These are phyloP conservation scores for Candida qinlingensis DNA, from an alignment of 805 yeast species.

Conservation along the genomic window DNA sequence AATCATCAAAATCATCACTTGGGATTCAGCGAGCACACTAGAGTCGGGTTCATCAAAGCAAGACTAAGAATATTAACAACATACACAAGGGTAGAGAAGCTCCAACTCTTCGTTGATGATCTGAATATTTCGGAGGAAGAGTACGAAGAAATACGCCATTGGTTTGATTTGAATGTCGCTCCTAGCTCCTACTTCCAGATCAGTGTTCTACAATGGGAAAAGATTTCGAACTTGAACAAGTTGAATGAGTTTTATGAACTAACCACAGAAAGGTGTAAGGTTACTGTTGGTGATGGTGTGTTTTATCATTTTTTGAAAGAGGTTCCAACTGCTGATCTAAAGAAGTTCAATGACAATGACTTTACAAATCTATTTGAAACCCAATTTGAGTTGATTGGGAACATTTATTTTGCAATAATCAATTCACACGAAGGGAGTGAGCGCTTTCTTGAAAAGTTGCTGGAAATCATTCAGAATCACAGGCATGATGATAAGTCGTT, in stretches of 20 bases:
- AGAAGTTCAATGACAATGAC: slow-evolving; percentile 1
- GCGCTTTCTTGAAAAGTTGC: neutral
- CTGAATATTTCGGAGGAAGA: neutral
- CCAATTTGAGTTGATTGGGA: neutral
- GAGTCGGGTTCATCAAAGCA: slow-evolving; percentile 2
- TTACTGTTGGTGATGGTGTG: slow-evolving; percentile 1
- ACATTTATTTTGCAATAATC: neutral
- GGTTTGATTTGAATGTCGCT: slow-evolving; percentile 3
- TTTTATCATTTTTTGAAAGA: neutral
- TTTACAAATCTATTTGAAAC: neutral
- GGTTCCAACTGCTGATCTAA: neutral
- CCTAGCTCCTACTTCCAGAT: slow-evolving; percentile 2
- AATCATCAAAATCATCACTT: slow-evolving; percentile 1
- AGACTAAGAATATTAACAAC: neutral
- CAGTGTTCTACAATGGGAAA: slow-evolving; percentile 1
- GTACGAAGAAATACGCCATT: neutral
- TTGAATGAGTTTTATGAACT: slow-evolving; percentile 7
- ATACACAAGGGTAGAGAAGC: neutral
- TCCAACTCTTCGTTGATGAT: neutral
- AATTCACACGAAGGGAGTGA: neutral
- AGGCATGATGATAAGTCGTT: slow-evolving; percentile 1
- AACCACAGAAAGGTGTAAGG: slow-evolving; percentile 1
- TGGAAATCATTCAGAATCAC: neutral
- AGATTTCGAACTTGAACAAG: slow-evolving; percentile 1
- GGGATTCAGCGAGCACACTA: neutral